Conservation (phyloP, 116 monocot genomes). For the Posidonia oceanica region DNA sequence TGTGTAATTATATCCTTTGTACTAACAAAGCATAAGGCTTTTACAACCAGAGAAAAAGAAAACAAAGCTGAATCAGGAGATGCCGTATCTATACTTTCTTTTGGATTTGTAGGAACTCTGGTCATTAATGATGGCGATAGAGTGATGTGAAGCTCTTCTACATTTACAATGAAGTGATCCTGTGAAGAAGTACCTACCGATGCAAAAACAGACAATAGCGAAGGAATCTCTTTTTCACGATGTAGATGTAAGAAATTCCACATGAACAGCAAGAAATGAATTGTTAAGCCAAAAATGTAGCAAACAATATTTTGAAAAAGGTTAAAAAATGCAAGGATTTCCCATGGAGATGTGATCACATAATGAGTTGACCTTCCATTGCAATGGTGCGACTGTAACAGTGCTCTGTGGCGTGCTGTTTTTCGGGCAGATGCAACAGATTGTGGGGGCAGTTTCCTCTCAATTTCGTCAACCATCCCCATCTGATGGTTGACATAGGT, state of each 20-base stretch:
- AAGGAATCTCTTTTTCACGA: constrained; percentile 2
- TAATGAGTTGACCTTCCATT: constrained; percentile 8
- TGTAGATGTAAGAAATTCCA: not conserved
- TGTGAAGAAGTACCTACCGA: constrained; percentile 7
- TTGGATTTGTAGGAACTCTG: constrained; percentile 9
- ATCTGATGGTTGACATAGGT: constrained; percentile 18
- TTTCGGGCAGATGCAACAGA: constrained; percentile 54
- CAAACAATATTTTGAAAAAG: constrained; percentile 34
- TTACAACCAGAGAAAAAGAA: constrained; percentile 32
- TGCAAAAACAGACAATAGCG: constrained; percentile 5
- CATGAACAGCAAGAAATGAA: constrained; percentile 7
- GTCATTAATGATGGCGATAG: constrained; percentile 12
- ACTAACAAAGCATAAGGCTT: constrained; percentile 20
- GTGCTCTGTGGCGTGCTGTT: constrained; percentile 36
- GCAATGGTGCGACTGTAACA: constrained; percentile 3
- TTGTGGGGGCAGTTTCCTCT: constrained; percentile 44
- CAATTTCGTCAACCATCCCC: constrained; percentile 31
- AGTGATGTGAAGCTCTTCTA: constrained; percentile 40
- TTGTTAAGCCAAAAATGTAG: constrained; percentile 15
- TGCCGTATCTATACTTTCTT: constrained; percentile 3
- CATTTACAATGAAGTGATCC: constrained; percentile 24
- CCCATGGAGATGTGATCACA: constrained; percentile 9
- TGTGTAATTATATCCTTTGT: constrained; percentile 8
- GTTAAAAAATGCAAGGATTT: constrained; percentile 19
- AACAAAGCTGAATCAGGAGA: constrained; percentile 6